Evolutionary conservation across 177 flowering plant species (phyloP).

Genomic region (Telopea speciosissima): DNA sequence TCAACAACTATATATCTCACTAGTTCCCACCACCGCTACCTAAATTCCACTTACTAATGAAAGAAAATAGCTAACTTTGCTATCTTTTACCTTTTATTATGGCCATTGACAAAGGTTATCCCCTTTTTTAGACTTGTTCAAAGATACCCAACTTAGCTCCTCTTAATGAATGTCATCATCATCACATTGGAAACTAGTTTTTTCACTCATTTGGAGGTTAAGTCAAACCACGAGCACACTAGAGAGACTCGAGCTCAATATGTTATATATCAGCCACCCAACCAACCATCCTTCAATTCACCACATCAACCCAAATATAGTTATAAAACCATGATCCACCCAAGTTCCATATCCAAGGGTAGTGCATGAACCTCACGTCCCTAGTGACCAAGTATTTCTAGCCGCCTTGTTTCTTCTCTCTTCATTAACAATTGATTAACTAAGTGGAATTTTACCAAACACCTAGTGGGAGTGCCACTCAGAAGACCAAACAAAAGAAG

Average conservation of each 20-base stretch:
- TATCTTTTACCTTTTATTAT: background rate
- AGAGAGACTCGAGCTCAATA: background rate
- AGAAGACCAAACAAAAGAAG: background rate
- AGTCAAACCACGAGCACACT: background rate
- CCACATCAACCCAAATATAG: background rate
- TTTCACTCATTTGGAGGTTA: background rate
- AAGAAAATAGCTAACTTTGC: background rate
- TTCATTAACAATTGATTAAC: constrained; percentile 4
- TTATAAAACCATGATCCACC: background rate
- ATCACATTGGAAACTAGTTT: constrained; percentile 5
- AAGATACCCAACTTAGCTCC: background rate
- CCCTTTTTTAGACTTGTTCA: background rate
- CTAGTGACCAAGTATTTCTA: background rate
- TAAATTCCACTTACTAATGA: constrained; percentile 9
- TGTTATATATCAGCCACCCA: background rate
- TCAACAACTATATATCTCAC: too few relatives aligned
- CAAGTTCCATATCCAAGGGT: background rate
- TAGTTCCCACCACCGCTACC: constrained; percentile 4
- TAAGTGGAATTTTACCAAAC: constrained; percentile 38
- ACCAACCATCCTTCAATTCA: background rate
- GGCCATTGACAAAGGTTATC: background rate
- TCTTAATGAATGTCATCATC: background rate
- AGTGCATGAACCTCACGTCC: background rate
- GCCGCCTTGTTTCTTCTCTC: constrained; percentile 7
- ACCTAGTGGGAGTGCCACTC: constrained; percentile 38